Base-by-base conservation (phyloP, 2,329 filamentous ascomycete genomes). In the Hypoxylon sp. region DNA sequence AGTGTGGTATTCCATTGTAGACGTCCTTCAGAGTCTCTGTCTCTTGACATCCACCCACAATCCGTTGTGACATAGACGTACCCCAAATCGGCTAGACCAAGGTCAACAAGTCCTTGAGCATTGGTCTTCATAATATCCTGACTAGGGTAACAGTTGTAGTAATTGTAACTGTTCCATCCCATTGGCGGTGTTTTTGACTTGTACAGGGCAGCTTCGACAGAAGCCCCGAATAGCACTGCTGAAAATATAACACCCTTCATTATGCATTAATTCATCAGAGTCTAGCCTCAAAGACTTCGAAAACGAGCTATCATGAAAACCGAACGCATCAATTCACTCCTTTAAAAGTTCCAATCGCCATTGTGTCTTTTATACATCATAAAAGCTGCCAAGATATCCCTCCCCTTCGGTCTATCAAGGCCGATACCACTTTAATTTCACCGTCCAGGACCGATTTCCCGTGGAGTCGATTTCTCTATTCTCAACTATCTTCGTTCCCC, bases 131-230 rank as follows among this genome's bases (percentile, higher is more conserved):
- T 83, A 39, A 84, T 84, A 0, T 75, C 76, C 68, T 87, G 83
- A 44, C 79, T 84, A 0, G 84, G 84, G 1, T 77, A 76, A 73
- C 86, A 88, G 54, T 78, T 80, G 75, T 86, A 87, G 44, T 83
- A 80, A 59, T 90, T 90, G 70, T 90, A 90, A 1, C 83, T 85
- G 67, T 89, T 89, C 87, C 87, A 90, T 11, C 86, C 82, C 82
- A 84, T 83, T 0, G 81, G 80, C 1, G 83, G 83, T 0, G 81
- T 80, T 4, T 57, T 61, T 11, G 64, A 66, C 51, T 72, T 74
- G 46, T 65, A 70, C 57, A 77, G 37, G 4, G 24, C 70, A 29
- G 68, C 72, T 44, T 65, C 65, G 13, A 67, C 74, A 2, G 56
- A 54, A 17, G 66, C 65, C 29, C 39, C 65, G 8, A 73, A 47